Base-by-base conservation (phyloP, 805 yeast genomes). In the Kodamaea kaohsiungensis region DNA sequence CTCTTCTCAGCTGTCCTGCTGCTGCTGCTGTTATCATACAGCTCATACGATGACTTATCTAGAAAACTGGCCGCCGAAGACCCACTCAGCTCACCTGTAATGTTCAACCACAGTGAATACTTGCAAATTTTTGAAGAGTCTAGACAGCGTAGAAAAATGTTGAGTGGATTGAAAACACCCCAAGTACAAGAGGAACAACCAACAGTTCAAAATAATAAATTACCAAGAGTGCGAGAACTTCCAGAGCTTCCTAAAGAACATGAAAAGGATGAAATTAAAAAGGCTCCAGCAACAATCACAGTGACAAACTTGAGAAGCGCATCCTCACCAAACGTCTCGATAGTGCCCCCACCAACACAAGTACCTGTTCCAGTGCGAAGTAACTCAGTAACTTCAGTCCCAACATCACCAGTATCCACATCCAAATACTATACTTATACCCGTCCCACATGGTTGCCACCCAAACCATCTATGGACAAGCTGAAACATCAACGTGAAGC, bases 361-460 rank as follows among this genome's bases (percentile, higher is more conserved):
- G 4, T 38, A 30, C 35, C 35, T 16, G 42, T n/a, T 17, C 45
- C 38, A 27, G 15, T 48, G 13, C 42, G 46, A 39, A 25, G 39
- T 8, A 48, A 35, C 19, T 48, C 50, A 2, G n/a, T 37, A 9
- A 18, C 37, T 33, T 27, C 49, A 4, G 42, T 35, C 3, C 49
- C 47, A 27, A 37, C 51, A 2, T 47, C 54, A 15, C 51, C 54
- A 18, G 40, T 22, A 3, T 49, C 43, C 19, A 22, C 17, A 7
- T 33, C 43, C 56, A 59, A 46, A 45, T 63, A 66, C 52, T 57
- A 76, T 12, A 67, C 86, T 0, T 71, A 74, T 19, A 85, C 91
- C 0, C 70, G 93, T 52, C 91, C 89, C 22, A 68, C 78, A 1
- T 80, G 83, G 72, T 68, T 87, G 39, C 92, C 93, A 0, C 89